Conservation (phyloP, 2,329 filamentous ascomycete species). For the Penicillium expansum region DNA sequence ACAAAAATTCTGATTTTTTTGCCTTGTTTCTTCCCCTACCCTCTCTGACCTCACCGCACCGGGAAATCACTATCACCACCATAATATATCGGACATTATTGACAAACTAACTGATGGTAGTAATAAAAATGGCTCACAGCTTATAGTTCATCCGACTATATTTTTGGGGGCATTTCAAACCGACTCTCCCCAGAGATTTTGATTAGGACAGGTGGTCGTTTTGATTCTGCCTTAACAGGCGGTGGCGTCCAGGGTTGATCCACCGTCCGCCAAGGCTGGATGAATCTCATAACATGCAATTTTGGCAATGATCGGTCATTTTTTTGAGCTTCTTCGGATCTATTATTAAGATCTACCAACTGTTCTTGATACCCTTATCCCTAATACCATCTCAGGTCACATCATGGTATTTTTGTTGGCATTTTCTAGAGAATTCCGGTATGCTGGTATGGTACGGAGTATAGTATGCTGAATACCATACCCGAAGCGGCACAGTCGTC, state of each 20-base stretch:
- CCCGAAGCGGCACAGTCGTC: constrained; percentile 6
- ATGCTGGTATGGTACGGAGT: constrained; percentile 9
- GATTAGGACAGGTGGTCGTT: constrained; percentile 24
- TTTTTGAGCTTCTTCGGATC: neutral
- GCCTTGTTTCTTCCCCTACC: constrained; percentile 17
- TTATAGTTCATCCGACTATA: neutral
- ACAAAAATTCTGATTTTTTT: constrained; percentile 32
- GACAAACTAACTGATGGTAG: neutral
- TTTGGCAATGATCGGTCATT: constrained; percentile 11
- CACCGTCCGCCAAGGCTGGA: constrained; percentile 21
- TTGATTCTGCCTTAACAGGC: constrained; percentile 12
- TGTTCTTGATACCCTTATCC: neutral
- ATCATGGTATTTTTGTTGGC: constrained; percentile 10
- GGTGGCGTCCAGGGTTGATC: constrained; percentile 17
- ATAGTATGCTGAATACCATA: constrained; percentile 26
- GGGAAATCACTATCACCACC: neutral
- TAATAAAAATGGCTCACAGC: neutral
- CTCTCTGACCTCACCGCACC: constrained; percentile 8
- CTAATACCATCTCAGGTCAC: neutral
- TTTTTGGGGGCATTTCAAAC: neutral
- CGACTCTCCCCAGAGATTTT: constrained; percentile 2
- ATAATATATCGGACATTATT: neutral
- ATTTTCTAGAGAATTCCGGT: constrained; percentile 9
- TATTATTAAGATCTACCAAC: neutral
- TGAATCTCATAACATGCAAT: constrained; percentile 21